A percentile compares a stretch with the other conserved stretches of the same genome.
phyloP scores from a whole-genome alignment of 2,329 filamentous ascomycete species.

The Venturia asperata region DNA sequence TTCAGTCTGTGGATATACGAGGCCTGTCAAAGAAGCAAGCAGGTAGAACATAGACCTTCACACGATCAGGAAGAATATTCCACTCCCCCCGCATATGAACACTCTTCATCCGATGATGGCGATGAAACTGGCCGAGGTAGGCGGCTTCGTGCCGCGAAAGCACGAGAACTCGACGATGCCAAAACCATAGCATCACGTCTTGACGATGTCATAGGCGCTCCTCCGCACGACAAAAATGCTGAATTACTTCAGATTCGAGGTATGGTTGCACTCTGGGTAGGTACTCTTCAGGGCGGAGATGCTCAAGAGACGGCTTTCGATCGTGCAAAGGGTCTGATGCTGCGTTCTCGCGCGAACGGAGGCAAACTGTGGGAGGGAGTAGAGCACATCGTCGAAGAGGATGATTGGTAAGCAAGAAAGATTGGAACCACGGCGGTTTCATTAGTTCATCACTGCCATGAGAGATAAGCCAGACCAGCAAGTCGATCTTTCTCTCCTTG shows the following conservation, averaged over 20 bases:
- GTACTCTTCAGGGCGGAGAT: slow-evolving; percentile 48
- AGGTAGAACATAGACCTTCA: not conserved
- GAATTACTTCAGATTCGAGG: slow-evolving; percentile 64
- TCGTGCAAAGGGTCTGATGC: not conserved
- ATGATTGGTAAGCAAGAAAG: not conserved
- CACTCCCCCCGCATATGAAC: slow-evolving; percentile 21
- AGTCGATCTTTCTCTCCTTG: not conserved
- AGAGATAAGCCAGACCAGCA: not conserved
- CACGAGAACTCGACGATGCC: slow-evolving; percentile 43
- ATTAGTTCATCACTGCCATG: not conserved
- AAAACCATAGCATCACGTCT: slow-evolving; percentile 59
- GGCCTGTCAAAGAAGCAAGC: slow-evolving; percentile 38
- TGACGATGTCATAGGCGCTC: slow-evolving; percentile 61
- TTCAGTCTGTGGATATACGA: slow-evolving; percentile 76
- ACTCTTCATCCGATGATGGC: slow-evolving; percentile 21
- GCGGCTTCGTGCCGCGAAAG: slow-evolving; percentile 16
- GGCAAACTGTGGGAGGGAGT: not conserved
- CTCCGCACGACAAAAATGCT: slow-evolving; percentile 61
- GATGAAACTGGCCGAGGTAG: slow-evolving; percentile 17
- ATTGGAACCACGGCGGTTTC: not conserved
- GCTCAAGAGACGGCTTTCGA: not conserved
- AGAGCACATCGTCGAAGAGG: slow-evolving; percentile 1
- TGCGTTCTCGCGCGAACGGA: slow-evolving; percentile 6
- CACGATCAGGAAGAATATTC: not conserved
- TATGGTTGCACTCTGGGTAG: slow-evolving; percentile 68